phyloP scores from a whole-genome alignment of 306 rosid species.

The Pueraria montana region DNA sequence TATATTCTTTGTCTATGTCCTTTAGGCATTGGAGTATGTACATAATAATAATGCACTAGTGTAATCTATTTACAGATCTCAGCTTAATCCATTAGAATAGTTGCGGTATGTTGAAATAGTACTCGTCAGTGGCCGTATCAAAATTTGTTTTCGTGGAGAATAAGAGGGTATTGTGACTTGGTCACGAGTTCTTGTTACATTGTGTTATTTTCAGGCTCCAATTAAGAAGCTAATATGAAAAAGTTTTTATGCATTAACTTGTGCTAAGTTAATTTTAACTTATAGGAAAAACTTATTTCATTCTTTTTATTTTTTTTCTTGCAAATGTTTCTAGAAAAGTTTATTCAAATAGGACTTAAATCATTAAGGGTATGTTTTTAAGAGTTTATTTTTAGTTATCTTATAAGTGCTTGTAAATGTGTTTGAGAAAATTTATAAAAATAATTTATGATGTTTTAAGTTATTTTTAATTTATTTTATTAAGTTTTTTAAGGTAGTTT shows the following conservation, averaged over 20 bases:
- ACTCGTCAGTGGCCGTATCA: constrained; percentile 27
- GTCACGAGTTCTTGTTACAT: not conserved
- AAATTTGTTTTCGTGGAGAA: constrained; percentile 39
- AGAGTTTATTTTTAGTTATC: too few species aligned
- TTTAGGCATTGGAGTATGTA: constrained; percentile 70
- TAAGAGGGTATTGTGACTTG: not conserved
- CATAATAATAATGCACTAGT: constrained; percentile 58
- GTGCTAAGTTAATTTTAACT: too few species aligned
- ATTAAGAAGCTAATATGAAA: too few species aligned
- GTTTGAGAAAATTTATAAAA: not conserved
- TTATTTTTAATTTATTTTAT: not conserved
- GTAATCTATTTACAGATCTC: constrained; percentile 55
- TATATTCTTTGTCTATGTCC: constrained; percentile 55
- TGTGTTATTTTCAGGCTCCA: not conserved
- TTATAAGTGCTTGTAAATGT: not conserved
- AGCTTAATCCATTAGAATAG: constrained; percentile 49
- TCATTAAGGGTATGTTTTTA: too few species aligned
- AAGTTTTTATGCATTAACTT: too few species aligned
- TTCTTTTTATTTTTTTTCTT: too few species aligned
- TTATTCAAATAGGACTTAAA: not conserved
- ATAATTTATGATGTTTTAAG: not conserved
- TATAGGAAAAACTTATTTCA: too few species aligned
- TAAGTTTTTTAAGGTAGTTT: not conserved
- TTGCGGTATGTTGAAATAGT: constrained; percentile 27
- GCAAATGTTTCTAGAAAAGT: too few species aligned